Evolutionary conservation across 768 basidiomycete genomes (phyloP).

Genomic region (Serpula lacrymans): DNA sequence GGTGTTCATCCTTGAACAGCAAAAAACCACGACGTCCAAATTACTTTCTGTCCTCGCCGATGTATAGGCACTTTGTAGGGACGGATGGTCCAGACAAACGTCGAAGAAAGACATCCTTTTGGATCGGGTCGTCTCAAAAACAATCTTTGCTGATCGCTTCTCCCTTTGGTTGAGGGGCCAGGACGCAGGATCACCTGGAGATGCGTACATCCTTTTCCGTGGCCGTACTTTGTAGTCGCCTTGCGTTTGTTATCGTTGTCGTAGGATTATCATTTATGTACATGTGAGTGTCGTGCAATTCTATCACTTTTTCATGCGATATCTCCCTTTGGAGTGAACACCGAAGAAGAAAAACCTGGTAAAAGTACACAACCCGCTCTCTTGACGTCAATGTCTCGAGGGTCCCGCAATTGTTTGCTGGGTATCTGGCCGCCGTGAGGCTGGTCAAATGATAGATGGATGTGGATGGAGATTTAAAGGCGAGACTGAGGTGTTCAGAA

Average conservation of each 20-base stretch:
- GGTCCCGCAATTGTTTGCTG: constrained; percentile 27
- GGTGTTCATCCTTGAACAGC: constrained; percentile 10
- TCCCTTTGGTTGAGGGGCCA: constrained; percentile 87
- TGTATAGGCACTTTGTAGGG: constrained; percentile 41
- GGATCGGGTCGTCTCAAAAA: constrained; percentile 69
- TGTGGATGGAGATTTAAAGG: constrained; percentile 80
- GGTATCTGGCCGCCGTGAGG: constrained; percentile 30
- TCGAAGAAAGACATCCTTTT: constrained; percentile 61
- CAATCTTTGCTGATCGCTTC: constrained; percentile 88
- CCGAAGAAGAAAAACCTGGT: constrained; percentile 86
- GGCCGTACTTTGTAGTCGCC: constrained; percentile 3
- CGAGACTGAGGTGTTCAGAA: constrained; percentile 74
- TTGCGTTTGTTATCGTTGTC: neutral
- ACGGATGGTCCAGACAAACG: constrained; percentile 88
- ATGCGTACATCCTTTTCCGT: constrained; percentile 51
- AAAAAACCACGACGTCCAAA: constrained; percentile 67
- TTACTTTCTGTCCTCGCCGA: constrained; percentile 68
- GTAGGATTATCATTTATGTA: neutral
- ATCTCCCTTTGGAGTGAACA: constrained; percentile 19
- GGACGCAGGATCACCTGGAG: constrained; percentile 95
- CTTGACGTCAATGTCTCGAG: too few relatives aligned
- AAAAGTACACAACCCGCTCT: constrained; percentile 76
- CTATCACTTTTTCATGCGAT: constrained; percentile 8
- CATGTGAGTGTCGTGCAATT: constrained; percentile 28
- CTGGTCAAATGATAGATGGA: constrained; percentile 44